phyloP scores from a whole-genome alignment of 1,284 basidiomycete genomes.

The Abortiporus biennis region DNA sequence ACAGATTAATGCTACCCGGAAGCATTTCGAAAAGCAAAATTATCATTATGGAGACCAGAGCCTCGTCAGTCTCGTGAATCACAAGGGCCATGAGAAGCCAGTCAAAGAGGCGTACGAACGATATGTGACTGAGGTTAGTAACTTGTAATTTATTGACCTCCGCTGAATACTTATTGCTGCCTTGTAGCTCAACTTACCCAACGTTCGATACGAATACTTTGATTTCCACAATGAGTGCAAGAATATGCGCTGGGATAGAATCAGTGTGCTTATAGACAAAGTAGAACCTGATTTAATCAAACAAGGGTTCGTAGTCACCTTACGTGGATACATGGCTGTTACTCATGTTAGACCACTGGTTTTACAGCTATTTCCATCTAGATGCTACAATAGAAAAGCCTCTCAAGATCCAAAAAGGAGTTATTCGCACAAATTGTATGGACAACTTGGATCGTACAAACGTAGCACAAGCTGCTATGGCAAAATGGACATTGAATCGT shows the following conservation, averaged over 20 bases:
- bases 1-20: conserved; percentile 68
- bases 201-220: conserved; percentile 91
- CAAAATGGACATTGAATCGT: conserved; percentile 76
- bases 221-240: conserved; percentile 98
- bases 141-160: not conserved
- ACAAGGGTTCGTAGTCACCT: conserved; percentile 52
- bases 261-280: conserved; percentile 77
- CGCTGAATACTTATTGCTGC: conserved; percentile 4
- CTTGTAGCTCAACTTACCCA: conserved; percentile 50
- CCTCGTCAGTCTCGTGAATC: conserved; percentile 92
- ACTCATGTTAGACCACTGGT: not conserved
- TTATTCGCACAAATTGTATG: conserved; percentile 88
- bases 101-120: conserved; percentile 96
- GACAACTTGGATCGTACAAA: conserved; percentile 97
- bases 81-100: conserved; percentile 91
- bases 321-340: not conserved
- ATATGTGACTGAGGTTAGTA: conserved; percentile 55
- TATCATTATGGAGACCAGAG: conserved; percentile 76
- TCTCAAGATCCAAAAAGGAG: conserved; percentile 55
- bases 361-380: conserved; percentile 69
- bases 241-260: conserved; percentile 93
- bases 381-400: conserved; percentile 40
- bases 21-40: conserved; percentile 76
- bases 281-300: conserved; percentile 69
- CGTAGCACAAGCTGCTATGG: conserved; percentile 88